Percentiles rank a stretch among this genome's conserved stretches.
Conservation (phyloP, 129 eudicot genomes). For the Ambrosia artemisiifolia region DNA sequence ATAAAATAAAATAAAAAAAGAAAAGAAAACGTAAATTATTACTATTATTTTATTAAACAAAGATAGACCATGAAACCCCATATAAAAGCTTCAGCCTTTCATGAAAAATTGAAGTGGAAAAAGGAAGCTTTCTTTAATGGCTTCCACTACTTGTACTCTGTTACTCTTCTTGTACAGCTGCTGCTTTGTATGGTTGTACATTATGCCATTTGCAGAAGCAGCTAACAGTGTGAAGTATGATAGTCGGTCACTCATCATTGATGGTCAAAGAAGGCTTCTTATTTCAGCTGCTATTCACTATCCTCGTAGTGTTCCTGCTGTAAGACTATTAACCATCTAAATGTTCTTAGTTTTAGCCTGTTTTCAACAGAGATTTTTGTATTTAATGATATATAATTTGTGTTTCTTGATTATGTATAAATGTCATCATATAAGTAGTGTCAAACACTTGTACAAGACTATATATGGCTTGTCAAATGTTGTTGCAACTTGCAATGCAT, state of each 20-base stretch:
- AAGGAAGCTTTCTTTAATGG: slow-evolving; percentile 21
- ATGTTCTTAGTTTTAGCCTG: background rate
- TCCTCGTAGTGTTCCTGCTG: slow-evolving; percentile 97
- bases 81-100: slow-evolving; percentile 16
- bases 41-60: background rate
- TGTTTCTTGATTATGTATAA: no score
- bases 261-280: slow-evolving; percentile 81
- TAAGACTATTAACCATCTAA: slow-evolving; percentile 19
- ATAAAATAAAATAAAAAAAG: no score
- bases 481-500: no score
- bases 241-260: slow-evolving; percentile 67
- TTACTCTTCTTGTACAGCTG: slow-evolving; percentile 5
- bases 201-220: slow-evolving; percentile 24
- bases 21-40: no score
- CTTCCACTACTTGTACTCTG: slow-evolving; percentile 25
- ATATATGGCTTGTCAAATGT: no score
- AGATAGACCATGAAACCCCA: slow-evolving; percentile 17
- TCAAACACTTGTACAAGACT: no score
- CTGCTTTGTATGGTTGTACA: slow-evolving; percentile 20
- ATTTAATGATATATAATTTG: no score
- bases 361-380: background rate
- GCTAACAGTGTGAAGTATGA: slow-evolving; percentile 74
- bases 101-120: slow-evolving; percentile 6
- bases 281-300: slow-evolving; percentile 92
- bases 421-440: no score